A percentile compares a stretch with the other conserved stretches of the same genome.
phyloP scores from a whole-genome alignment of 805 yeast genomes.

The Vanderwaltozyma yarrowii region DNA sequence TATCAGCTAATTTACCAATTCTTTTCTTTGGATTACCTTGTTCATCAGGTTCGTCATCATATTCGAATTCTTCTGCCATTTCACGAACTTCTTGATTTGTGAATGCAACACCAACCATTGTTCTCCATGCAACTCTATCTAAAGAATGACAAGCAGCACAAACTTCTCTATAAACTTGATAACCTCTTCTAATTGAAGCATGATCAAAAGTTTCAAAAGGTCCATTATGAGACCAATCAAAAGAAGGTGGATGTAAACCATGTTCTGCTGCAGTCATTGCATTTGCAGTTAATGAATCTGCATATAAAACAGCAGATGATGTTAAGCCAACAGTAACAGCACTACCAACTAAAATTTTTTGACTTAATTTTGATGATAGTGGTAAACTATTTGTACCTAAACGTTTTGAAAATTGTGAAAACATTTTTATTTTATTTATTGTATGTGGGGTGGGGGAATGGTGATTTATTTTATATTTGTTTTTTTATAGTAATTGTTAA shows the following conservation, averaged over 20 bases:
- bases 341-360: slow-evolving; percentile 47
- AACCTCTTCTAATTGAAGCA: slow-evolving; percentile 95
- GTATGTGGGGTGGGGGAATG: neutral
- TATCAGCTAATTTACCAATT: slow-evolving; percentile 95
- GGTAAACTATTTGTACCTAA: neutral
- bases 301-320: slow-evolving; percentile 72
- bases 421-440: neutral
- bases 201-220: slow-evolving; percentile 88
- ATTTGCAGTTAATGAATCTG: slow-evolving; percentile 76
- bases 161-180: slow-evolving; percentile 96
- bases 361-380: neutral
- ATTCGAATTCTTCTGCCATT: slow-evolving; percentile 93
- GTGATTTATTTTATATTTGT: too few relatives aligned
- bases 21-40: slow-evolving; percentile 97
- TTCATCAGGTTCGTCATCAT: slow-evolving; percentile 97
- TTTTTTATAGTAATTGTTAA: too few relatives aligned
- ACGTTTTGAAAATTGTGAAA: slow-evolving; percentile 3
- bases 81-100: slow-evolving; percentile 81
- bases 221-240: slow-evolving; percentile 90
- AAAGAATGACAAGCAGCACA: slow-evolving; percentile 98
- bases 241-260: slow-evolving; percentile 92
- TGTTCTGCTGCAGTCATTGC: slow-evolving; percentile 99
- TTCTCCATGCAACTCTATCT: slow-evolving; percentile 97
- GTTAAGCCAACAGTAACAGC: slow-evolving; percentile 65
- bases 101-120: slow-evolving; percentile 93